Percentiles rank a stretch among this genome's conserved stretches.
Evolutionary conservation across 169 alveolate genomes (phyloP).

Genomic region (Cryptosporidium meleagridis): DNA sequence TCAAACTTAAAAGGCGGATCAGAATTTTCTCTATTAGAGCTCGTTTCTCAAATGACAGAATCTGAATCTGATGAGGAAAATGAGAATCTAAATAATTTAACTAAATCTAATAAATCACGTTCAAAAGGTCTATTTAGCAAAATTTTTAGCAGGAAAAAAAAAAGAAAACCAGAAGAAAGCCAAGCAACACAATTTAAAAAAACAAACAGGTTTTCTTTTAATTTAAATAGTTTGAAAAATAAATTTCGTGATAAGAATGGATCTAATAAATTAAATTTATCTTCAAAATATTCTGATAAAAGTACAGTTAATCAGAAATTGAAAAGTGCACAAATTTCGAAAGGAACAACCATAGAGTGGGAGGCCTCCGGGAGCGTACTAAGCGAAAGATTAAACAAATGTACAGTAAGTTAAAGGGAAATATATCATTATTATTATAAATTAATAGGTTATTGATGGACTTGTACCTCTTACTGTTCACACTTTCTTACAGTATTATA

Average conservation of each 20-base stretch:
- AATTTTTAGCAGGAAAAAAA: background rate
- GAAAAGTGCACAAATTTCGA: background rate
- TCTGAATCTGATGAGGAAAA: constrained; percentile 14
- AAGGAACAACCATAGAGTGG: constrained; percentile 7
- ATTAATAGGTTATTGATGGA: constrained; percentile 42
- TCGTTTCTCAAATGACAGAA: constrained; percentile 32
- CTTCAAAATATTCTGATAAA: background rate
- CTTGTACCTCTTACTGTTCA: constrained; percentile 38
- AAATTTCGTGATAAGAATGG: constrained; percentile 4
- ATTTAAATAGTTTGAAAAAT: background rate
- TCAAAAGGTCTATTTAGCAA: background rate
- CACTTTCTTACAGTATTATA: constrained; percentile 24
- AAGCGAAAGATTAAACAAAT: background rate
- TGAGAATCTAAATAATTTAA: background rate
- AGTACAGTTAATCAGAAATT: background rate
- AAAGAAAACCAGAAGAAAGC: background rate
- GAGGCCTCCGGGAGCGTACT: constrained; percentile 2
- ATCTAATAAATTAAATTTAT: background rate
- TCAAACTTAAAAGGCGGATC: background rate
- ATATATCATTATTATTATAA: background rate
- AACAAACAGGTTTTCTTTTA: constrained; percentile 27
- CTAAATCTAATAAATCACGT: background rate
- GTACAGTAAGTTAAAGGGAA: constrained; percentile 28
- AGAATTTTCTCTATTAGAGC: constrained; percentile 25
- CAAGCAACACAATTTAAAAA: background rate